These are phyloP conservation scores for Backusella parvicylindrica DNA, from an alignment of 192 early-diverging fungal genomes.

Conservation along the genomic window DNA sequence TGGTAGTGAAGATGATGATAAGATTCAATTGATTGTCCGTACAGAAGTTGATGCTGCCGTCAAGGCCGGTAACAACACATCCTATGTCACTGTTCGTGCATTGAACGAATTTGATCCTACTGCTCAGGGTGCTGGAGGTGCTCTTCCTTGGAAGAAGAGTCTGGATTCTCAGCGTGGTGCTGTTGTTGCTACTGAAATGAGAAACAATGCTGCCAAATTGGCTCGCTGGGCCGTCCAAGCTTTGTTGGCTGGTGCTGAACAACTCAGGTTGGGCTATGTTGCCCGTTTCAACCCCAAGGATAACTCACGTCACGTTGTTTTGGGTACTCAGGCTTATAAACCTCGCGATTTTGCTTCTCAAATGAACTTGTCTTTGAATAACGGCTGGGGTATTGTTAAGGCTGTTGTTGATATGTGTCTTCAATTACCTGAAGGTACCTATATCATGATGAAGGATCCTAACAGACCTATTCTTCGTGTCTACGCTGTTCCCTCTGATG, in stretches of 20 bases:
- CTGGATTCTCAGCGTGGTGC: constrained; percentile 94
- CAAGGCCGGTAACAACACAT: constrained; percentile 46
- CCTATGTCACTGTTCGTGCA: constrained; percentile 68
- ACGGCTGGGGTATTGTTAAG: constrained; percentile 96
- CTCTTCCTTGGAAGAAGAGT: constrained; percentile 92
- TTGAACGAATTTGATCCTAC: constrained; percentile 93
- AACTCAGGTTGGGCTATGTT: constrained; percentile 86
- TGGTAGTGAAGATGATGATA: constrained; percentile 49
- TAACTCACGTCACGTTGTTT: constrained; percentile 71
- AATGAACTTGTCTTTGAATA: constrained; percentile 80
- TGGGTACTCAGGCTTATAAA: constrained; percentile 83
- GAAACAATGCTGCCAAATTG: constrained; percentile 95
- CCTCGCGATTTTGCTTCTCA: constrained; percentile 89
- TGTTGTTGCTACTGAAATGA: constrained; percentile 95
- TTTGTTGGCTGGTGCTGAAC: constrained; percentile 83
- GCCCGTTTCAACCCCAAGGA: constrained; percentile 77
- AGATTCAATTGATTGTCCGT: constrained; percentile 75
- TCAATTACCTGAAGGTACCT: constrained; percentile 89
- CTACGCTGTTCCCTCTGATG: constrained; percentile 72
- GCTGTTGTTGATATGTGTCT: constrained; percentile 86
- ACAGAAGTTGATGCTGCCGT: constrained; percentile 86
- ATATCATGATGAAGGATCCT: constrained; percentile 94
- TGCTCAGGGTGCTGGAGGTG: constrained; percentile 80
- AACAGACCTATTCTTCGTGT: constrained; percentile 85
- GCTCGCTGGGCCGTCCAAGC: constrained; percentile 95